Evolutionary conservation across 2,329 filamentous ascomycete species (phyloP).

Genomic region (Trichoderma sp.): DNA sequence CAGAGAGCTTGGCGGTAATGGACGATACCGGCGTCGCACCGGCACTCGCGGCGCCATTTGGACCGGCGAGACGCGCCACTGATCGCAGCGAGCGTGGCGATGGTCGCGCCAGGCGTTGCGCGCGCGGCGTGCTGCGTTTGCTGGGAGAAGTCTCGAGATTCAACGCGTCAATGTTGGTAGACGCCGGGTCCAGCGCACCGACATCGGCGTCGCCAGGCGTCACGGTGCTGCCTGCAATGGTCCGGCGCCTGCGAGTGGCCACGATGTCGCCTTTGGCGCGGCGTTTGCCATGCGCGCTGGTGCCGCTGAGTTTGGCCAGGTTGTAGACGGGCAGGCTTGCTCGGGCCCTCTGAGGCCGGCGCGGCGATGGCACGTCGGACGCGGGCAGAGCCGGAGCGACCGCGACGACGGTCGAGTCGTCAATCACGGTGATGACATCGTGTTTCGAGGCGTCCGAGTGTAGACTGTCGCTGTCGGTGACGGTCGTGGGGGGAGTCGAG

Average conservation of each 20-base stretch:
- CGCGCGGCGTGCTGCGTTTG: conserved; percentile 37
- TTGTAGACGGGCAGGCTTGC: conserved; percentile 64
- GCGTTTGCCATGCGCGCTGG: conserved; percentile 57
- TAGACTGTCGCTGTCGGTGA: conserved; percentile 61
- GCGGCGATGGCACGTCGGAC: conserved; percentile 29
- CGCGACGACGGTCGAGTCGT: conserved; percentile 27
- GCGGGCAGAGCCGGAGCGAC: not conserved
- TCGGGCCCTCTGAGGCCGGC: conserved; percentile 55
- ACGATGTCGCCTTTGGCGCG: conserved; percentile 51
- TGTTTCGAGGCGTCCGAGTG: conserved; percentile 45
- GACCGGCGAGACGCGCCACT: conserved; percentile 40
- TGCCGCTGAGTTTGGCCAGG: conserved; percentile 60
- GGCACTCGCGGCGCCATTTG: conserved; percentile 33
- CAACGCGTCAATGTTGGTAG: conserved; percentile 45
- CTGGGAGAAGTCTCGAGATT: conserved; percentile 44
- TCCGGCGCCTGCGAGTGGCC: conserved; percentile 45
- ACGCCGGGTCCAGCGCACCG: conserved; percentile 23
- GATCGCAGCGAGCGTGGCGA: conserved; percentile 39
- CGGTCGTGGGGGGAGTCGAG: conserved; percentile 66
- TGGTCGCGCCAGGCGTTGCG: conserved; percentile 34
- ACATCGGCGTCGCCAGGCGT: conserved; percentile 28
- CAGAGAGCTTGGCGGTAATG: conserved; percentile 48
- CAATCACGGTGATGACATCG: conserved; percentile 36
- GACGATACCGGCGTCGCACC: conserved; percentile 38
- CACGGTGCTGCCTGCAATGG: conserved; percentile 43